phyloP scores from a whole-genome alignment of 2,329 filamentous ascomycete species.

The Penicillium brasilianum region DNA sequence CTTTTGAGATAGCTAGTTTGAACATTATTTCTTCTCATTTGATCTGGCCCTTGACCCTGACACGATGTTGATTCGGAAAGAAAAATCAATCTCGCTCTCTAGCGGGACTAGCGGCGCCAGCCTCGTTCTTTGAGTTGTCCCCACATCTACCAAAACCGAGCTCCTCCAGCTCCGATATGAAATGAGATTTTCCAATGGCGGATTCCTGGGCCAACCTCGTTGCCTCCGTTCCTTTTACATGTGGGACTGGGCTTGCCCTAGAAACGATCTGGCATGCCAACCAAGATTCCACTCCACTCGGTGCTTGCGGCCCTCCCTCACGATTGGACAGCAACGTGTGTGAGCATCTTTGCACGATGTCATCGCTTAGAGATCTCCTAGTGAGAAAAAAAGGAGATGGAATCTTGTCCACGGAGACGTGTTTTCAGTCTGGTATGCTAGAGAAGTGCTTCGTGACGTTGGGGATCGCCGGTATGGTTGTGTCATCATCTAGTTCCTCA shows the following conservation, averaged over 20 bases:
- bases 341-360: background rate
- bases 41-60: background rate
- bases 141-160: background rate
- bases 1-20: background rate
- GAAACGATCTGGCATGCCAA: conserved; percentile 19
- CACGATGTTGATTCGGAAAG: background rate
- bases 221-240: background rate
- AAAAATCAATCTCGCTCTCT: background rate
- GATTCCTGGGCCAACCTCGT: conserved; percentile 1
- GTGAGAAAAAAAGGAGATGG: conserved; percentile 3
- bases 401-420: background rate
- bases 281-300: conserved; percentile 20
- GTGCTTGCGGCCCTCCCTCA: background rate
- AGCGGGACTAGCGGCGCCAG: background rate
- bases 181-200: background rate
- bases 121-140: background rate
- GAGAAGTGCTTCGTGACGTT: background rate
- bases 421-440: conserved; percentile 1
- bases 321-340: background rate
- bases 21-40: background rate
- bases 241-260: conserved; percentile 9
- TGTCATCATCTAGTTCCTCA: background rate
- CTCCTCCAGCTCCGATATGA: background rate
- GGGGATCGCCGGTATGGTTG: background rate
- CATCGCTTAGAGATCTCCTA: background rate